These are phyloP conservation scores for Vararia minispora DNA, from an alignment of 768 basidiomycete genomes.

Conservation along the genomic window DNA sequence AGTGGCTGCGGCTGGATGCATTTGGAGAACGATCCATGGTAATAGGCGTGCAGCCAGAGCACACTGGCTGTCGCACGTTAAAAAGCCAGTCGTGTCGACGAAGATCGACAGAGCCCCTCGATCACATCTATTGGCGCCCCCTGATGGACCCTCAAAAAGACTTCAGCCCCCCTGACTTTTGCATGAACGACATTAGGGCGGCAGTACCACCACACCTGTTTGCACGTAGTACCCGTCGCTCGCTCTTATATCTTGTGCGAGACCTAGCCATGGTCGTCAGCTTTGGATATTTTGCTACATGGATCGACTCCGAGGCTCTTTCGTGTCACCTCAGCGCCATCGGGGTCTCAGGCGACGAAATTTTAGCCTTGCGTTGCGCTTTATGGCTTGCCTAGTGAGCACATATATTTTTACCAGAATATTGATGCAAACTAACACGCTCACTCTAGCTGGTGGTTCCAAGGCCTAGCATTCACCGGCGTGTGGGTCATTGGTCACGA, in stretches of 20 bases:
- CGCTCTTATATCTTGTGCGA: constrained; percentile 1
- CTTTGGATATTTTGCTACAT: not conserved
- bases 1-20: too few relatives aligned
- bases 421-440: not conserved
- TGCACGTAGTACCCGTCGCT: not conserved
- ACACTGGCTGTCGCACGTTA: too few relatives aligned
- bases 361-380: too few relatives aligned
- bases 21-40: too few relatives aligned
- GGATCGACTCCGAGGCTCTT: constrained; percentile 1
- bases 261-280: constrained; percentile 1
- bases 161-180: too few relatives aligned
- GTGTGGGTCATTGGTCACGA: constrained; percentile 19
- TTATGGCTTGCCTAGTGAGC: not conserved
- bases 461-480: constrained; percentile 16
- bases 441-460: constrained; percentile 18
- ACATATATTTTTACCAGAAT: not conserved
- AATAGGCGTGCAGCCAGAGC: too few relatives aligned
- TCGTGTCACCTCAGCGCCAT: not conserved
- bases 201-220: constrained; percentile 3
- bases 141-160: too few relatives aligned
- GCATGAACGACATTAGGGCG: constrained; percentile 1
- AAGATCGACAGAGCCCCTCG: too few relatives aligned
- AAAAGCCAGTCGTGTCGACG: too few relatives aligned
- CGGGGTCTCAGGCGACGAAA: not conserved
- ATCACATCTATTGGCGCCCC: too few relatives aligned